Evolutionary conservation across 805 yeast genomes (phyloP).

Genomic region (Wickerhamomyces bisporus): DNA sequence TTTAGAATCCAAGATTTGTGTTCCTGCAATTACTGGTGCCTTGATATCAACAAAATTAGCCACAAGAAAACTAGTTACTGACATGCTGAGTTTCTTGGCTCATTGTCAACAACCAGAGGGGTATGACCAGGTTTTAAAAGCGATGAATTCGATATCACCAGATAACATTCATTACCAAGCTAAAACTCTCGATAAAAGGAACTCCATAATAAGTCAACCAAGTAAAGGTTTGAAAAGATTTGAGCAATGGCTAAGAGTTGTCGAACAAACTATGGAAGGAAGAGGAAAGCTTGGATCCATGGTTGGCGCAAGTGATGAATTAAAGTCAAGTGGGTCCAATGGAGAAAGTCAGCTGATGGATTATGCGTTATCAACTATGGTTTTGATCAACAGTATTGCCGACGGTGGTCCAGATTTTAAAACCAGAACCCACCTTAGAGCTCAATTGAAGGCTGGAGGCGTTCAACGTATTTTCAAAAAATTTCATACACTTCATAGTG

Average conservation of each 20-base stretch:
- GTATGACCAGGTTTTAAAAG: conserved; percentile 50
- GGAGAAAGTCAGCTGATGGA: conserved; percentile 64
- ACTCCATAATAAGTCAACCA: conserved; percentile 19
- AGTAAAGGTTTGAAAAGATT: conserved; percentile 39
- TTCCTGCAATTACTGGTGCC: conserved; percentile 65
- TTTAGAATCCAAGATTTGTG: conserved; percentile 36
- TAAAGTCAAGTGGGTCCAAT: conserved; percentile 42
- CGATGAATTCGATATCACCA: conserved; percentile 23
- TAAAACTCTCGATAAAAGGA: conserved; percentile 31
- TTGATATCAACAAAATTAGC: conserved; percentile 67
- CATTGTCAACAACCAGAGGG: conserved; percentile 41
- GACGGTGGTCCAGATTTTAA: conserved; percentile 31
- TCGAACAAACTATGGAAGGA: conserved; percentile 70
- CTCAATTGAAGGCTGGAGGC: conserved; percentile 55
- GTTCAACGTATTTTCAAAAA: conserved; percentile 45
- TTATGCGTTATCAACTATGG: conserved; percentile 64
- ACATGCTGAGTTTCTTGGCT: conserved; percentile 56
- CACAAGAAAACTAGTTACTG: conserved; percentile 78
- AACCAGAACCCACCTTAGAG: conserved; percentile 51
- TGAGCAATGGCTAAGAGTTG: conserved; percentile 66
- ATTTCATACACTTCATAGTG: conserved; percentile 49
- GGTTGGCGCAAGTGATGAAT: conserved; percentile 89
- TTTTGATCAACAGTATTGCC: conserved; percentile 63
- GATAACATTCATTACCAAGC: conserved; percentile 27
- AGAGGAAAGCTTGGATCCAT: conserved; percentile 85